Conservation (phyloP, 2,329 filamentous ascomycete genomes). For the Kalmusia sp. region DNA sequence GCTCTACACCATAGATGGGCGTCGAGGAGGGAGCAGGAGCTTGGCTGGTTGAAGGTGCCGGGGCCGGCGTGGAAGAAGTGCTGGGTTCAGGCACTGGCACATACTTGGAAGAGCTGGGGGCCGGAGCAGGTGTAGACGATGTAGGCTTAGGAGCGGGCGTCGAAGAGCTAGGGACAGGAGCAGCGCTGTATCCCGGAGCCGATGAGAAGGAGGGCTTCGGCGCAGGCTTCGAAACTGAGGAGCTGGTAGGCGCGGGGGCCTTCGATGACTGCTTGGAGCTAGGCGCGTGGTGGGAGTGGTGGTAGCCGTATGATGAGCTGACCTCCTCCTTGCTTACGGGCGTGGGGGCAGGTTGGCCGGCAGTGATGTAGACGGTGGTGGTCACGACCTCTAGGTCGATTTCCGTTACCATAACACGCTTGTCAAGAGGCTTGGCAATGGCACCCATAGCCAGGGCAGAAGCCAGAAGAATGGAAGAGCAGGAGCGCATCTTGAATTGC, state of each 20-base stretch:
- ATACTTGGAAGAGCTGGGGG: neutral
- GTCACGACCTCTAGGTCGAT: constrained; percentile 27
- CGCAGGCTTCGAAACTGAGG: neutral
- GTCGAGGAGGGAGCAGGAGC: constrained; percentile 17
- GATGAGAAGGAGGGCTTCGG: constrained; percentile 1
- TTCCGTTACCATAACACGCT: constrained; percentile 31
- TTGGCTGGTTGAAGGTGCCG: constrained; percentile 3
- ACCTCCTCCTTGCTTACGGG: constrained; percentile 6
- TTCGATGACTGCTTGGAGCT: constrained; percentile 4
- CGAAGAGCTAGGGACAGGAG: constrained; percentile 7
- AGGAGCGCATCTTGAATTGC: constrained; percentile 35
- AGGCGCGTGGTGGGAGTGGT: neutral
- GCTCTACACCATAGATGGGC: constrained; percentile 16
- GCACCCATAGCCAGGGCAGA: constrained; percentile 33
- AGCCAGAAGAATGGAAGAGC: constrained; percentile 30
- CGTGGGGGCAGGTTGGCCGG: constrained; percentile 9
- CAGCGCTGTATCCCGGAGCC: neutral
- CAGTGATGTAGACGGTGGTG: constrained; percentile 27
- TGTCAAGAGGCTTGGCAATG: constrained; percentile 32
- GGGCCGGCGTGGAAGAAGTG: constrained; percentile 10
- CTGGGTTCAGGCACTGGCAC: constrained; percentile 6
- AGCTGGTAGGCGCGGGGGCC: constrained; percentile 1
- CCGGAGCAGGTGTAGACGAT: constrained; percentile 2
- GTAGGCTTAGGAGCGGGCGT: neutral
- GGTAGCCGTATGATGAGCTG: constrained; percentile 4